Evolutionary conservation across 345 rosid genomes (phyloP).

Genomic region (Citrus glauca): DNA sequence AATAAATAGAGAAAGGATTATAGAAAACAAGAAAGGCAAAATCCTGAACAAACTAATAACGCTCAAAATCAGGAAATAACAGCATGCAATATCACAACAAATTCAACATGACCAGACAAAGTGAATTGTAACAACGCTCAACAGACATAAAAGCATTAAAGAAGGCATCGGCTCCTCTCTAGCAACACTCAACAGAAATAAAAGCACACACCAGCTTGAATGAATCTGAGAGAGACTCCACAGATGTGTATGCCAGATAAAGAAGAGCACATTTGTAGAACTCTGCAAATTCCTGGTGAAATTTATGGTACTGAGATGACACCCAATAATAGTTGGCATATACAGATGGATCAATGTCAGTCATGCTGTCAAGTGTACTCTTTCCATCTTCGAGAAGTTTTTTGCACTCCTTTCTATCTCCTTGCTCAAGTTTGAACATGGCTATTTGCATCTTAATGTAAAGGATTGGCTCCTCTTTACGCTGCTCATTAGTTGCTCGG

Average conservation of each 20-base stretch:
- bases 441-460: conserved; percentile 90
- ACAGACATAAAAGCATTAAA: background rate
- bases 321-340: conserved; percentile 91
- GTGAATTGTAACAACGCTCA: background rate
- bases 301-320: conserved; percentile 83
- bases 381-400: conserved; percentile 88
- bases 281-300: conserved; percentile 83
- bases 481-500: conserved; percentile 66
- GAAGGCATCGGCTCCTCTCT: background rate
- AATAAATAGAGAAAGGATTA: background rate
- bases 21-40: background rate
- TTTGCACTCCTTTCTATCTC: conserved; percentile 86
- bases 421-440: conserved; percentile 80
- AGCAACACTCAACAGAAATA: background rate
- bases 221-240: conserved; percentile 88
- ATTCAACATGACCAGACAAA: background rate
- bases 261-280: conserved; percentile 92
- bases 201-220: conserved; percentile 74
- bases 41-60: background rate
- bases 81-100: background rate
- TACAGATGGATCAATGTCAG: conserved; percentile 97
- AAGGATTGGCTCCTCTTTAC: conserved; percentile 80
- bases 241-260: conserved; percentile 91
- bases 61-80: background rate
- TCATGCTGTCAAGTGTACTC: conserved; percentile 84